Evolutionary conservation across 306 rosid species (phyloP), one percentile per base, ranked within the genome.

Genomic region (Luffa acutangula): DNA sequence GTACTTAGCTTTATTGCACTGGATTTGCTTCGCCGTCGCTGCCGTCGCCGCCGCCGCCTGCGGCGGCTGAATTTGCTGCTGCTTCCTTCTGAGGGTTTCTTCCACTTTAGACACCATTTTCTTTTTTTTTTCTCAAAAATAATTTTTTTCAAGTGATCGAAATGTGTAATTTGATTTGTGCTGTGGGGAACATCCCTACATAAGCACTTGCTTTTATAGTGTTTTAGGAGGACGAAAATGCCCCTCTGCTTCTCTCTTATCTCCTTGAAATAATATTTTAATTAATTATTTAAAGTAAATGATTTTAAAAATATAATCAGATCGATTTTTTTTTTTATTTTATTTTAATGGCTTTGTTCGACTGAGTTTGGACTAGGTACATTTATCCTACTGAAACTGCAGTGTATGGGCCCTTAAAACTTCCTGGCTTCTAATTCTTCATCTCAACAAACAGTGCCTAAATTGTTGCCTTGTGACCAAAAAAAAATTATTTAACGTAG

Each of bases 41-140:
- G 82, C 4, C 33, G 62, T 7, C 15, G 20, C 48, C 48, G 82
- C 17, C 84, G 92, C 12, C 82, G 86, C 33, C 7, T 67, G 88
- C 21, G 81, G 84, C 13, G 82, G 74, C 58, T 64, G 84, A 21
- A 80, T 83, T 46, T 85, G 87, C 63, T 71, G 87, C 15, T 70
- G 66, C 78, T 83, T 87, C 78, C 76, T 84, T 87, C 93, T 93
- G 85, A 78, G 76, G 75, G 89, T 86, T 87, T 90, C 97, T 85
- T 90, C 97, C 52, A 89, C 90, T 83, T 86, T 95, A 17, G 97
- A 90, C 81, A 95, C 97, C 97, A 89, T 94, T 2, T 84, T 41
- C 57, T 46, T 84, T 41, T 63, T 46, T 25, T 25, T 25, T 25
- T 25, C 31, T 25, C 31, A 25, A 25, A 25, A 58, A 9, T 0